Conservation (phyloP, 2,329 filamentous ascomycete genomes). For the Ophiognomonia clavigignenti-juglandacearum region DNA sequence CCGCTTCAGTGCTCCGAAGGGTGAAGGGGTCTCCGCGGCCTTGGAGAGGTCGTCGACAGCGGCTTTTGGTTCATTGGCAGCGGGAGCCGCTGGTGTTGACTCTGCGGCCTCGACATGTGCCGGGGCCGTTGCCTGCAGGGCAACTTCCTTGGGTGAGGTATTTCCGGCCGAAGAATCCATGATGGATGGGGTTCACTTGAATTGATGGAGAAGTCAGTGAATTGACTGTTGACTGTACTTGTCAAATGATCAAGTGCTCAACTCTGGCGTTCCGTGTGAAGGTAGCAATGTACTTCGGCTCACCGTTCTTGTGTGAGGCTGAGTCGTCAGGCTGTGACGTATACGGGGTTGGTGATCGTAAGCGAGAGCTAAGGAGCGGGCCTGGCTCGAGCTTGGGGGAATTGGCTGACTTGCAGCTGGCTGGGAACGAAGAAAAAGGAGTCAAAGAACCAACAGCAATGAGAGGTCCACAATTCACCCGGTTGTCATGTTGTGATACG, state of each 20-base stretch:
- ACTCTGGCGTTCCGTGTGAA: no score
- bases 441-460: background rate
- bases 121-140: background rate
- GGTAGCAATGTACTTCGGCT: no score
- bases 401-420: no score
- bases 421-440: no score
- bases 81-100: background rate
- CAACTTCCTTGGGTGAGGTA: background rate
- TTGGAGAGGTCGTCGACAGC: background rate
- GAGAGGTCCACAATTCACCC: background rate
- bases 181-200: background rate
- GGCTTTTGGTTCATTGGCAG: background rate
- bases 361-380: no score
- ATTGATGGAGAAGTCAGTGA: no score
- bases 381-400: no score
- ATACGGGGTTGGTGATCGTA: no score
- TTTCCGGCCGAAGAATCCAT: background rate
- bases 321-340: background rate
- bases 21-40: background rate
- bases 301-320: background rate
- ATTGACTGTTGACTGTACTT: no score
- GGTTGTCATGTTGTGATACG: background rate
- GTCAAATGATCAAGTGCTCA: no score
- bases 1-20: conserved; percentile 11
- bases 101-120: background rate